Evolutionary conservation across 2,329 filamentous ascomycete species (phyloP), one percentile per base, ranked within the genome.

Genomic region (Botryotinia narcissicola): DNA sequence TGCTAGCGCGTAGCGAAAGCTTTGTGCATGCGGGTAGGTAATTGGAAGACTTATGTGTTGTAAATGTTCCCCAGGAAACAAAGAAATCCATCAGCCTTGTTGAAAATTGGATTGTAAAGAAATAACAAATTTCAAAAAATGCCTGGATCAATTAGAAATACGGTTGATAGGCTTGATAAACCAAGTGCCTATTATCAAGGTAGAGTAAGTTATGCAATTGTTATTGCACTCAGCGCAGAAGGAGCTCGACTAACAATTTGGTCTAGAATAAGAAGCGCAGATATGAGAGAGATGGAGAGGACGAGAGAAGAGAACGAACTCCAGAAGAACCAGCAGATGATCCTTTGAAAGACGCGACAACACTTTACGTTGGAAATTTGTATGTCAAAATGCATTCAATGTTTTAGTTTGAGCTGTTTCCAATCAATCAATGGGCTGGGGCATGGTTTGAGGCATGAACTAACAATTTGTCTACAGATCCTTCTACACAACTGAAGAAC

Each of bases 401-500:
- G 12, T 8, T 59, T 40, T 68, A 9, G 18, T 22, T 68, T 46
- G 35, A 67, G 48, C 48, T 32, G 12, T 8, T 59, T 46, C 40
- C 16, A 12, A 42, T 68, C 61, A 46, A 67, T 57, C n/a, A 57
- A 32, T 57, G 51, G 51, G 51, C n/a, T 57, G n/a, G 51, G 51
- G 51, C n/a, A 29, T 72, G 16, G 46, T 29, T 18, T 29, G 75
- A 57, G 25, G 16, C 44, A 69, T n/a, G 70, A 60, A 25, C 42
- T 70, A 60, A 32, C 57, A 46, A 42, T 10, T 46, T 29, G 35
- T 51, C 25, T 60, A 40, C 78, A 94, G 93, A 72, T 97, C 95
- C 59, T 98, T 98, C 85, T 98, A 97, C 87, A 99, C 96, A 37
- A 99, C 96, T 73, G 96, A 99, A 83, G 96, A 99, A 84, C 96